Base-by-base conservation (phyloP, 2,329 filamentous ascomycete genomes). In the Colletotrichum somersetense region DNA sequence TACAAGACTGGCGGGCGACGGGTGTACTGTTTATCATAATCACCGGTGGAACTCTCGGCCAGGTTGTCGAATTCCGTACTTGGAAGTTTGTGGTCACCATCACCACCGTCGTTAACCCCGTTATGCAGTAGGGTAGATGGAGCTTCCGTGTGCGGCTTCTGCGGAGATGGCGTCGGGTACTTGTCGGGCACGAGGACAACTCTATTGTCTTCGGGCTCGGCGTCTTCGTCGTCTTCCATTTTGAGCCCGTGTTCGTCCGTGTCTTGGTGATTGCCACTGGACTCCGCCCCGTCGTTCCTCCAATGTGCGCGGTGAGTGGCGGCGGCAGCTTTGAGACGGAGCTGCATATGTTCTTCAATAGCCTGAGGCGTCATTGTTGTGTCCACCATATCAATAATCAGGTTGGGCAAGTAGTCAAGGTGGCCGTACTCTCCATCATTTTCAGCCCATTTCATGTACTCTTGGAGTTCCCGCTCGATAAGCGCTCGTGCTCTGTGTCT, bases 391-490 rank as follows among this genome's bases (percentile, higher is more conserved):
- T 83, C 82, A 33, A 79, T 78, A 35, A 82, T 73, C 44, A 84
- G 77, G 69, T 85, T 85, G 16, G 83, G 82, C 2, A 83, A 76
- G 40, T 79, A 77, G 2, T 78, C 76, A 3, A 81, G 75, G 50
- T 79, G 74, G 8, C 74, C 73, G 73, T 82, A 84, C 33, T 78
- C 78, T 23, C 81, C 83, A 46, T 85, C 83, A 18, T 80, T 77
- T n/a, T 81, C 80, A 0, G 83, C 82, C 83, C 83, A 85, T 26
- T 73, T 77, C n/a, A 83, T 62, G 62, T 81, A 84, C 48, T 75
- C 76, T 35, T 79, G 78, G 1, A 85, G 67, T 18, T 79, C 77
- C 58, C 76, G 80, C 58, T 80, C 80, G 62, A 85, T 80, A 35
- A 80, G 75, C 0, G 48, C 57, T 0, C 81, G 75, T 5, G 79